phyloP scores from a whole-genome alignment of 768 basidiomycete genomes.

The Lactarius deliciosus region DNA sequence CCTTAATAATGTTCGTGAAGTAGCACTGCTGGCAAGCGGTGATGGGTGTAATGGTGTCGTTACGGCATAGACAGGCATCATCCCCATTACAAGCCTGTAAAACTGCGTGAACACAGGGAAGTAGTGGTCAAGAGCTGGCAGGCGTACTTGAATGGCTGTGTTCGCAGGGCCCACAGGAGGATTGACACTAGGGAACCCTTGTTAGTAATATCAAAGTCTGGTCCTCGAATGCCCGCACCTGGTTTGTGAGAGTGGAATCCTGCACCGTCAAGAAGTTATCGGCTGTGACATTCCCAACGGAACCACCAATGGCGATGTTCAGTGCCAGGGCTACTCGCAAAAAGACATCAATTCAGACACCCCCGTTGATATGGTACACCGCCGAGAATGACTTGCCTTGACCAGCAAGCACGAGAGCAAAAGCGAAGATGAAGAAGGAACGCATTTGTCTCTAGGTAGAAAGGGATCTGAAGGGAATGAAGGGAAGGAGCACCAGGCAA shows the following conservation, averaged over 20 bases:
- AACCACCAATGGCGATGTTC: constrained; percentile 46
- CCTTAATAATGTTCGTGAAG: constrained; percentile 52
- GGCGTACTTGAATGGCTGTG: constrained; percentile 33
- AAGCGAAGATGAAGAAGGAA: constrained; percentile 33
- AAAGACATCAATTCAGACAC: constrained; percentile 15
- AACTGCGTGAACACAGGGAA: neutral
- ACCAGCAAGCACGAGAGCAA: constrained; percentile 50
- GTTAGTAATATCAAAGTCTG: constrained; percentile 4
- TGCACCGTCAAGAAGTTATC: constrained; percentile 46
- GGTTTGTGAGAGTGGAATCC: constrained; percentile 34
- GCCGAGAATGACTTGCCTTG: constrained; percentile 46
- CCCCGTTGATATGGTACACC: neutral
- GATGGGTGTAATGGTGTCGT: constrained; percentile 44
- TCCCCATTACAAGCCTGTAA: constrained; percentile 45
- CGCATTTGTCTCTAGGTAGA: constrained; percentile 31
- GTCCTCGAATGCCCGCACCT: constrained; percentile 31
- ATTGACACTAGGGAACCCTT: constrained; percentile 37
- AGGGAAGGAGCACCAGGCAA: constrained; percentile 28
- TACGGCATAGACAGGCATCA: constrained; percentile 55
- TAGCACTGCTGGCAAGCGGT: constrained; percentile 66
- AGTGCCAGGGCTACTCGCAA: constrained; percentile 43
- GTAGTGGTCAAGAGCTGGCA: neutral
- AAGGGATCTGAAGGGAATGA: constrained; percentile 3
- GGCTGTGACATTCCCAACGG: constrained; percentile 40
- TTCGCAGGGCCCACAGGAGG: constrained; percentile 35